Evolutionary conservation across 768 basidiomycete genomes (phyloP), one percentile per base, ranked within the genome.

Genomic region (Strobilomyces echinocephalus): DNA sequence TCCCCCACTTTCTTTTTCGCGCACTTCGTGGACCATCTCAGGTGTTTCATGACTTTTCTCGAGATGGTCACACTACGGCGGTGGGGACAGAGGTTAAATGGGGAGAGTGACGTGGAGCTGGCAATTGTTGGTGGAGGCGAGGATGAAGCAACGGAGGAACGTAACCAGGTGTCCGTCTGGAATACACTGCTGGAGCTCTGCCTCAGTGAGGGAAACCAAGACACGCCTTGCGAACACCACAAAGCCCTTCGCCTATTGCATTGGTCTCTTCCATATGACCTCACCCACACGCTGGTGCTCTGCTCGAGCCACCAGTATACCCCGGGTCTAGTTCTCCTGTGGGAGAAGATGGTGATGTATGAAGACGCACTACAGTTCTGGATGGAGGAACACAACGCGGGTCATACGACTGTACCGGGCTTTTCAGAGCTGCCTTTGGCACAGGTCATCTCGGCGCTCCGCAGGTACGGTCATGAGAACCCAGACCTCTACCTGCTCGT

Each of bases 111-210:
- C n/a, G 39, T 38, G 2, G 64, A 65, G 12, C 45, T 58, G 1
- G 52, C 65, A 10, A 8, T 55, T 1, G 59, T 61, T 21, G 49
- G 56, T 11, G 54, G 60, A 30, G 57, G 57, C 46, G 53, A 73
- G 2, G 81, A 81, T 38, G 79, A 80, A 46, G 72, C 74, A 28
- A 65, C 69, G 0, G 88, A 88, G 55, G 76, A 74, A 61, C 68
- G 69, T 8, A 90, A 95, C 63, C 91, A 92, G 62, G 76, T 80
- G 9, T 87, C 93, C 0, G 85, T 97, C 3, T 97, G 95, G 95
- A 97, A 95, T 71, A 97, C 95, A 10, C 75, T 98, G 3, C 73
- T 98, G 54, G 95, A 99, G 70, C 79, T 99, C 11, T 97, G 97
- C 67, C 79, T 99, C 42, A 80, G 85, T 8, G 67, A 69, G 16